Base-by-base conservation (phyloP, 2,329 filamentous ascomycete genomes). In the Aciculosporium take region DNA sequence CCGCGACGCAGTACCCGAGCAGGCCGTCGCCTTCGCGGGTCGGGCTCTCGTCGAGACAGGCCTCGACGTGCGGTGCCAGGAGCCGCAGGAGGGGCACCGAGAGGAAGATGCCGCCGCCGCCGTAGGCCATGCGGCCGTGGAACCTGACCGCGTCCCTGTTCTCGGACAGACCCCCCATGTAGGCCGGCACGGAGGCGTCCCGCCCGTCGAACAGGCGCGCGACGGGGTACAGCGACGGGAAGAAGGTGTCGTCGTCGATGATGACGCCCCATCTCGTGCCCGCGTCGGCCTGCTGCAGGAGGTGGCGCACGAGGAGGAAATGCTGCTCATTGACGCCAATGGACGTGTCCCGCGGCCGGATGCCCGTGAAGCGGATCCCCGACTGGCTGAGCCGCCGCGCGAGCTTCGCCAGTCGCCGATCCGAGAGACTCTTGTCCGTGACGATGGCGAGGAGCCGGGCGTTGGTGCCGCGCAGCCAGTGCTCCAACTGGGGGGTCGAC, bases 231-330 rank as follows among this genome's bases (percentile, higher is more conserved):
- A 79, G 64, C 2, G 69, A 72, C 2, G 70, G 66, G 53, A 78
- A 78, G 54, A 79, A 79, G 1, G 75, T 79, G 49, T 79, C 75
- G 50, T 79, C 75, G 51, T 79, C 74, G 29, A 79, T 65, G 37
- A 79, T 61, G 35, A 66, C 68, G 12, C 68, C 64, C 74, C 75
- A 79, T 25, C 62, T 58, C 0, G 72, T 74, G 12, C 61, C 50
- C 0, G 64, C 54, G 8, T 58, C 63, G 25, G 61, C 54, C 38
- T 66, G 58, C 20, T 62, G 52, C 20, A 72, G 56, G 45, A 78
- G 63, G 29, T 70, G 61, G 23, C 65, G 59, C 7, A 78, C 55
- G 10, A 78, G 62, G 10, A 70, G 64, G 51, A 78, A 77, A 51
- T 78, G 74, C 30, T 73, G 71, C 45, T 74, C 65, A 34, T 72